Evolutionary conservation across 768 basidiomycete species (phyloP).

Genomic region (Lactarius pseudohatsudake): DNA sequence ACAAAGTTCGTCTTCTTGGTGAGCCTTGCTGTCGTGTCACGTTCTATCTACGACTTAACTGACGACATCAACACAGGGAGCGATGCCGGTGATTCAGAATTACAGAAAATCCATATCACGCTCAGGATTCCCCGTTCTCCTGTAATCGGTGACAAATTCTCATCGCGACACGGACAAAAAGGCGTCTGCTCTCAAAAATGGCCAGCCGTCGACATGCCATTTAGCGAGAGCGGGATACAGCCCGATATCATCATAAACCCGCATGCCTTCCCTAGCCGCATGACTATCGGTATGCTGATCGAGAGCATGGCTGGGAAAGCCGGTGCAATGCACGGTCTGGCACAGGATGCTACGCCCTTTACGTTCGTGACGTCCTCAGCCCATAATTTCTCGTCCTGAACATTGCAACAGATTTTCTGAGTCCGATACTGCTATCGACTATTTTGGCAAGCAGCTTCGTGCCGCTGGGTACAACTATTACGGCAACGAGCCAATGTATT

Average conservation of each 20-base stretch:
- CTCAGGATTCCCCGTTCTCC: constrained; percentile 92
- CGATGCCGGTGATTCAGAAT: constrained; percentile 83
- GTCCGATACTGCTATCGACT: constrained; percentile 94
- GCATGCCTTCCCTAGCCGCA: constrained; percentile 97
- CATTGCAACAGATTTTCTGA: constrained; percentile 74
- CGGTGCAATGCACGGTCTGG: constrained; percentile 96
- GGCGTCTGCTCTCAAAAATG: constrained; percentile 99
- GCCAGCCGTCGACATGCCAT: constrained; percentile 98
- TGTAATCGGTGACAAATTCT: constrained; percentile 99
- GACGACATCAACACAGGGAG: constrained; percentile 49
- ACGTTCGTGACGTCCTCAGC: constrained; percentile 54
- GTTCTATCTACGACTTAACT: constrained; percentile 7
- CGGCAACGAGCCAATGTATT: constrained; percentile 99
- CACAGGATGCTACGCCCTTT: constrained; percentile 98
- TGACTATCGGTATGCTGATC: constrained; percentile 99
- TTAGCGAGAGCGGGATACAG: constrained; percentile 97
- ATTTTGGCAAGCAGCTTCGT: constrained; percentile 93
- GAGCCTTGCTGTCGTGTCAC: constrained; percentile 29
- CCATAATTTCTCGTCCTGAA: constrained; percentile 11
- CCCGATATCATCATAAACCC: constrained; percentile 99
- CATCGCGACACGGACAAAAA: constrained; percentile 98
- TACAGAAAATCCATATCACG: constrained; percentile 92
- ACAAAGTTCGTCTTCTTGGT: constrained; percentile 91
- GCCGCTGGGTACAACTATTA: constrained; percentile 98
- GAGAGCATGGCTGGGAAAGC: constrained; percentile 99